Base-by-base conservation (phyloP, 352 stramenopile species). In the Paralagenidium karlingii region DNA sequence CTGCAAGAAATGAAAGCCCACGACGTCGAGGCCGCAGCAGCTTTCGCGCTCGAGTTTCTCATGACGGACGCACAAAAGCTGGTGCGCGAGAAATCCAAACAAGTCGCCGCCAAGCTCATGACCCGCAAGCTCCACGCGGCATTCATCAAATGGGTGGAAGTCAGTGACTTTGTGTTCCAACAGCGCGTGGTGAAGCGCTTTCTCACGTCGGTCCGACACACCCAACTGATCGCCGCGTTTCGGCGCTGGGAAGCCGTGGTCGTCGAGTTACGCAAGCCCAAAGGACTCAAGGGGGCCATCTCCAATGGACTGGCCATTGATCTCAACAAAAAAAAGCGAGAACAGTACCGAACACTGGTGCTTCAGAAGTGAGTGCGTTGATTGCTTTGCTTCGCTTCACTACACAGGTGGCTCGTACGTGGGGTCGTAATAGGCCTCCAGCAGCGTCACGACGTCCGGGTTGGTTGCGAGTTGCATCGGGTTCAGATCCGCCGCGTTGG, bases 281-380 rank as follows among this genome's bases (percentile, higher is more conserved):
- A 68, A 41, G 60, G 60, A 1, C 40, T 65, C 5, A 4, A 74
- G 25, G 53, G 68, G 41, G 56, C 56, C 11, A 51, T 78, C 12
- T 66, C 66, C 2, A 64, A 61, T 10, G 69, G 69, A 1, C 46
- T 83, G 29, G 66, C 59, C 10, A 55, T 83, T 3, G 64, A 83
- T 36, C 47, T 83, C 9, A 61, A 65, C 37, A 83, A 77, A 55
- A 69, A 66, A 30, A 73, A 66, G 38, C 63, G 57, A 33, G 56
- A 81, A 44, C 63, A 67, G 6, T 83, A 83, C 22, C 56, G 64
- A 25, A 79, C 79, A 56, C 59, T 81, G 3, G 69, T 78, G 26
- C 37, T 81, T 38, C 69, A 83, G 33, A 83, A 83, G 34, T 83
- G 49, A 55, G 6, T n/a, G n/a, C n/a, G n/a, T n/a, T n/a, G n/a